Conservation (phyloP, 768 basidiomycete genomes). For the Suillus paluster region DNA sequence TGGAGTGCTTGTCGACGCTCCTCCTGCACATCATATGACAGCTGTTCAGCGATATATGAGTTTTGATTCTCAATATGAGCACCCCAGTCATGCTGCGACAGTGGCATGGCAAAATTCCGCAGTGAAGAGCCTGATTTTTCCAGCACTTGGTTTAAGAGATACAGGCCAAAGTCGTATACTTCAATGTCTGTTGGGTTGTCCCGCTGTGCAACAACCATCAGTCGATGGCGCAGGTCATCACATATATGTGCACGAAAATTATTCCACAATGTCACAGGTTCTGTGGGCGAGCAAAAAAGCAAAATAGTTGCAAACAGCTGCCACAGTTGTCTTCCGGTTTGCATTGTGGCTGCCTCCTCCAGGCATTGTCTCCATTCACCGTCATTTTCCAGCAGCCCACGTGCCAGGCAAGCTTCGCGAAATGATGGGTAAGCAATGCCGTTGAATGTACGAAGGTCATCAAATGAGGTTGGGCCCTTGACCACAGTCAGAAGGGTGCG, state of each 20-base stretch:
- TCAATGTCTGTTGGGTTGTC: not conserved
- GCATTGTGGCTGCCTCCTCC: slow-evolving; percentile 41
- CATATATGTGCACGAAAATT: not conserved
- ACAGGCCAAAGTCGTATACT: not conserved
- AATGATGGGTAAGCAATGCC: slow-evolving; percentile 32
- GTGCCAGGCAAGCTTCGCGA: slow-evolving; percentile 37
- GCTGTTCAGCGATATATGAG: not conserved
- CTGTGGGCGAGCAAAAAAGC: not conserved
- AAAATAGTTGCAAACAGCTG: slow-evolving; percentile 47
- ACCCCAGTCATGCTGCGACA: not conserved
- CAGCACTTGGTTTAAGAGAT: not conserved
- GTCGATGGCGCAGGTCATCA: not conserved
- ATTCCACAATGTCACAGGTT: not conserved
- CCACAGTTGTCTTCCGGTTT: slow-evolving; percentile 39
- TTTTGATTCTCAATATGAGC: not conserved
- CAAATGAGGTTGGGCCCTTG: slow-evolving; percentile 18
- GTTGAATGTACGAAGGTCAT: slow-evolving; percentile 28
- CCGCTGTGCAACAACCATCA: not conserved
- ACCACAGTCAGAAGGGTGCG: too few species aligned
- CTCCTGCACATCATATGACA: too few species aligned
- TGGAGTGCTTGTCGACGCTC: too few species aligned
- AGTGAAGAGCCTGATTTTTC: not conserved
- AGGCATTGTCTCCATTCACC: slow-evolving; percentile 47
- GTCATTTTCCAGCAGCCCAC: slow-evolving; percentile 50
- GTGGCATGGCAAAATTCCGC: not conserved